Evolutionary conservation across 345 rosid genomes (phyloP), one percentile per base, ranked within the genome.

Genomic region (Syzygium grande): DNA sequence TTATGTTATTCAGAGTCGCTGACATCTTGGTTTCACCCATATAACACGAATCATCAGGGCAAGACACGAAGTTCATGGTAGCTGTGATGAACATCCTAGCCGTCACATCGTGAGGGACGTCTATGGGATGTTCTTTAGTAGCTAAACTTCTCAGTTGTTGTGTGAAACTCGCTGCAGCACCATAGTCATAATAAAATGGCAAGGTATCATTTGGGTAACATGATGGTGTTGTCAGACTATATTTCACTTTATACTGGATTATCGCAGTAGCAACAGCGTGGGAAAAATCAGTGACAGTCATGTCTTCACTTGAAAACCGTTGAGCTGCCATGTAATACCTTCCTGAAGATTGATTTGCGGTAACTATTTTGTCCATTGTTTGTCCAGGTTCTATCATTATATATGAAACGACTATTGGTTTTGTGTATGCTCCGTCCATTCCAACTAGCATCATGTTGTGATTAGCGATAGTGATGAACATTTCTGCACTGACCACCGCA

Each of bases 401-500:
- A 84, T 87, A 86, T 5, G 78, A 14, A 5, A 87, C 68, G 17
- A 52, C 63, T 14, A 89, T 9, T 0, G 91, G 92, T n/a, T n/a
- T n/a, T 0, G 87, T 15, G 73, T 92, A 92, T 34, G 90, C 89
- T 10, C 85, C 93, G 51, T 92, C 94, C 49, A 54, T 84, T 21
- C 92, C 92, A 0, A 92, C 94, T 4, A 89, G 52, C 15, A 54
- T 87, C 27, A 89, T 73, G 87, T 49, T 87, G 80, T 91, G 94
- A 10, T 86, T 19, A 5, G 94, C 89, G 12, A 92, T 88, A 1
- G 88, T 87, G 78, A 90, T 85, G 86, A 92, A 92, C 7, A 84
- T 51, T n/a, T 85, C 86, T 14, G 89, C 92, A 6, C 91, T 53
- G 77, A 92, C 55, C 11, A 52, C 87, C 1, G 91, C 92, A 12